These are phyloP conservation scores for Zygoascus tannicola DNA, from an alignment of 805 yeast species.

Conservation along the genomic window DNA sequence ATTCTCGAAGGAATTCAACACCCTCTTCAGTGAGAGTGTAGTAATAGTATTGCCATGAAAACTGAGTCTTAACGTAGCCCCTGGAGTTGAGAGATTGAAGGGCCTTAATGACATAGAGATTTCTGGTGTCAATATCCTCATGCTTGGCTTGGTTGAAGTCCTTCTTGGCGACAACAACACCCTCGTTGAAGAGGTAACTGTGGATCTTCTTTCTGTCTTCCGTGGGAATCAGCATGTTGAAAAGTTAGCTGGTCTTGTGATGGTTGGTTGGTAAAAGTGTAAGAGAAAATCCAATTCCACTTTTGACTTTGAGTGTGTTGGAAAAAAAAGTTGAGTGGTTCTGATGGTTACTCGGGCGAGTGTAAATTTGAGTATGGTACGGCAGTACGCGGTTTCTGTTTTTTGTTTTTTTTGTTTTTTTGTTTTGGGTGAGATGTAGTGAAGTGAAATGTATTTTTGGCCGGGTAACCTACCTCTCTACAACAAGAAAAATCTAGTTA, in stretches of 20 bases:
- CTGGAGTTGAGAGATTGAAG: slow-evolving; percentile 97
- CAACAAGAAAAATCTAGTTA: too few relatives aligned
- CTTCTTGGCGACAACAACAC: slow-evolving; percentile 99
- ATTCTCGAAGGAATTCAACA: slow-evolving; percentile 95
- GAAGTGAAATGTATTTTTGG: too few relatives aligned
- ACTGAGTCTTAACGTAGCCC: slow-evolving; percentile 99
- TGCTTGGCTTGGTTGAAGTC: slow-evolving; percentile 96
- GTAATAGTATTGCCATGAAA: slow-evolving; percentile 99
- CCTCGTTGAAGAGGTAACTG: slow-evolving; percentile 99
- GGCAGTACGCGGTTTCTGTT: too few relatives aligned
- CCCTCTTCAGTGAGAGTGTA: slow-evolving; percentile 99
- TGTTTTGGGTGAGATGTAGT: too few relatives aligned
- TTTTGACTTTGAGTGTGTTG: slow-evolving; percentile 4
- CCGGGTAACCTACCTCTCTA: too few relatives aligned
- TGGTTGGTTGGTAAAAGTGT: neutral
- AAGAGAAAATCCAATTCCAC: neutral
- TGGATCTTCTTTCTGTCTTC: slow-evolving; percentile 99
- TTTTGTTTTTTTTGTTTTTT: too few relatives aligned
- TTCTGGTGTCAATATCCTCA: slow-evolving; percentile 96
- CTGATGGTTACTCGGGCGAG: slow-evolving; percentile 1
- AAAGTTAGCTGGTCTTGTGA: neutral
- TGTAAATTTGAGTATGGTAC: too few relatives aligned
- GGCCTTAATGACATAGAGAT: slow-evolving; percentile 97
- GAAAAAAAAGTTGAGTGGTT: slow-evolving; percentile 5
- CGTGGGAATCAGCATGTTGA: slow-evolving; percentile 96